Base-by-base conservation (phyloP, 768 basidiomycete species). In the Sporobolomyces roseus region DNA sequence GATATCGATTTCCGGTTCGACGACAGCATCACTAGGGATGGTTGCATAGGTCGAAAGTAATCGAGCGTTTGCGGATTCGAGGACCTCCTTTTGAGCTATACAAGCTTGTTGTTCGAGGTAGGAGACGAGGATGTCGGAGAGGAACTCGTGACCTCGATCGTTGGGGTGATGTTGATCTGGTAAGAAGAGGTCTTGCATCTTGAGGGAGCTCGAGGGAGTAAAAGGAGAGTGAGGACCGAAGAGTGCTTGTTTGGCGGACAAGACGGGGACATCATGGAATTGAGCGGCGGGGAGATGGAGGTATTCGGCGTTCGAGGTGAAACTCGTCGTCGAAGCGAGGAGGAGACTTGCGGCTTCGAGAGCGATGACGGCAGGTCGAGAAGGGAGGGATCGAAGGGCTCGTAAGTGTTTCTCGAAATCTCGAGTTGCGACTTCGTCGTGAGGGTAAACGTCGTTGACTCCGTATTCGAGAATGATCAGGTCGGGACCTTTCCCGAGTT, bases 221-320 rank as follows among this genome's bases (percentile, higher is more conserved):
- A 73, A 49, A 21, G 50, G 67, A 17, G 65, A 50, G 16, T 29
- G 43, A 5, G 63, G 53, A 14, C 66, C 71, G 27, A 72, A 69
- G 29, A 72, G 64, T 19, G 67, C 53, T 33, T 72, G 63, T 51
- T 69, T 68, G 27, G 41, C 61, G 23, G 66, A 68, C 75, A 98
- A 81, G 76, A 96, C 88, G 0, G 93, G 93, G n/a, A 94, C 85
- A 77, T 98, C 94, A 80, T 98, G 97, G 80, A 91, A 97, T 76
- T 93, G 91, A 1, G 93, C 89, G 2, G 94, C 91, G 68, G 88
- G 80, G 71, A 84, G 87, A 78, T 98, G 93, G 81, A 86, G 86
- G 75, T 90, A 86, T 76, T 94, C 92, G 1, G 93, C 88, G 4
- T 92, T 91, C 13, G 85, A 83, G 70, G 94, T 77, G 65, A 93